Percentiles rank a stretch among this genome's conserved stretches.
Evolutionary conservation across 768 basidiomycete genomes (phyloP).

Genomic region (Leccinum aurantiacum): DNA sequence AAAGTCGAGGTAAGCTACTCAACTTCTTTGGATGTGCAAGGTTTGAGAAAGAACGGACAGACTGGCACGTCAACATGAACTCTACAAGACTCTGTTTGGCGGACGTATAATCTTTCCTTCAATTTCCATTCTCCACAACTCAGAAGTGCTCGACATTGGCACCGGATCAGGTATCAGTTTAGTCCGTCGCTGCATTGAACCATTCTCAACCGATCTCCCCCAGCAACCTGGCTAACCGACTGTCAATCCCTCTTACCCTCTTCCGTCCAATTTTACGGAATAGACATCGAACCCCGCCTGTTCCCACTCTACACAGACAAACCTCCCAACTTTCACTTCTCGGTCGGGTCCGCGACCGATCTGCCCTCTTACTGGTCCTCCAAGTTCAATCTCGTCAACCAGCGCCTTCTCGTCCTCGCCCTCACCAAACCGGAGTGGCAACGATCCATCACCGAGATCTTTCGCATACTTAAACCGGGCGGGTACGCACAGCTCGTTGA

Average conservation of each 20-base stretch:
- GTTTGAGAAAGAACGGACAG: background rate
- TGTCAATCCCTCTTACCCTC: slow-evolving; percentile 10
- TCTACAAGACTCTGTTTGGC: slow-evolving; percentile 17
- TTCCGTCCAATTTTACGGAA: slow-evolving; percentile 20
- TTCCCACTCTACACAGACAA: slow-evolving; percentile 8
- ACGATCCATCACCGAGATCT: slow-evolving; percentile 23
- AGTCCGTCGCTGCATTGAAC: background rate
- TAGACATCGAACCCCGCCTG: slow-evolving; percentile 23
- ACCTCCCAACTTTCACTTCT: slow-evolving; percentile 12
- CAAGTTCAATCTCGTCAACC: slow-evolving; percentile 33
- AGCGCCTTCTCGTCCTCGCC: slow-evolving; percentile 33
- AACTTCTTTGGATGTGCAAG: background rate
- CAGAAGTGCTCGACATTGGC: slow-evolving; percentile 24
- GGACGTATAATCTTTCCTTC: slow-evolving; percentile 19
- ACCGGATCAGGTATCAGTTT: slow-evolving; percentile 21
- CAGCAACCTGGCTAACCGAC: slow-evolving; percentile 22
- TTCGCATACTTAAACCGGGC: slow-evolving; percentile 31
- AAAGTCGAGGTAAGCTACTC: slow-evolving; percentile 9
- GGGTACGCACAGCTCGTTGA: slow-evolving; percentile 34
- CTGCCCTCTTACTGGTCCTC: slow-evolving; percentile 32
- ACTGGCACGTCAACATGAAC: slow-evolving; percentile 20
- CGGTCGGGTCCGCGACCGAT: slow-evolving; percentile 12
- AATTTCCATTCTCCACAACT: slow-evolving; percentile 1
- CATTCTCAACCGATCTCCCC: background rate
- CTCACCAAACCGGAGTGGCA: slow-evolving; percentile 27